These are phyloP conservation scores for Cladosporium sp. DNA, from an alignment of 2,329 filamentous ascomycete genomes.

Conservation along the genomic window DNA sequence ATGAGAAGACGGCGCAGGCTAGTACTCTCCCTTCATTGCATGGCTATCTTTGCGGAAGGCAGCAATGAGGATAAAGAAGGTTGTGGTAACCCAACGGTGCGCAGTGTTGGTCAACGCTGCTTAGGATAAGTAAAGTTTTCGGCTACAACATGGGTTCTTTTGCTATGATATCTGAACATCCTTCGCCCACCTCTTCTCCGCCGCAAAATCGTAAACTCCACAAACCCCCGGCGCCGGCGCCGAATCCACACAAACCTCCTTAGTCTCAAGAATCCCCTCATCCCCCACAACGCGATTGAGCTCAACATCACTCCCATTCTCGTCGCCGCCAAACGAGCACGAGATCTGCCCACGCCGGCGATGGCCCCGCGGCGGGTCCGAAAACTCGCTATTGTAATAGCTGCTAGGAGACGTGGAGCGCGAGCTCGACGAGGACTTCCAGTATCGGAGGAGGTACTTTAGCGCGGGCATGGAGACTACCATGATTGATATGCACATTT, in stretches of 20 bases:
- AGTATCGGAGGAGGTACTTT: background rate
- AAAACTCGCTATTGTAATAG: background rate
- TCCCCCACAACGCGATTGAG: background rate
- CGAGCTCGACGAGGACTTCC: background rate
- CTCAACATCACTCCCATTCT: constrained; percentile 1
- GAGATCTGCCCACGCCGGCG: background rate
- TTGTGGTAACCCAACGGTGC: background rate
- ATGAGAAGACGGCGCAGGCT: background rate
- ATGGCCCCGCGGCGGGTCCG: background rate
- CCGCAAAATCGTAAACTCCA: background rate
- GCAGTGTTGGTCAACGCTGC: background rate
- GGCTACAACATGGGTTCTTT: background rate
- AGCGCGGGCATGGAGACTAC: constrained; percentile 1
- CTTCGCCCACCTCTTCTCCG: constrained; percentile 4
- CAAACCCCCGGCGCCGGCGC: background rate
- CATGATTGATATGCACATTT: constrained; percentile 4
- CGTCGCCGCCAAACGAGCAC: background rate
- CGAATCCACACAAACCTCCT: background rate
- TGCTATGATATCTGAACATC: background rate
- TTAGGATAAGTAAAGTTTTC: background rate
- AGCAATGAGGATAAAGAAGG: background rate
- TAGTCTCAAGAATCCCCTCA: background rate
- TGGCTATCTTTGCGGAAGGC: background rate
- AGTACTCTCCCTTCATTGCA: background rate
- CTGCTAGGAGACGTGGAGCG: background rate